Percentiles rank a stretch among this genome's conserved stretches.
Conservation (phyloP, 345 rosid genomes). For the Citrus trifoliata region DNA sequence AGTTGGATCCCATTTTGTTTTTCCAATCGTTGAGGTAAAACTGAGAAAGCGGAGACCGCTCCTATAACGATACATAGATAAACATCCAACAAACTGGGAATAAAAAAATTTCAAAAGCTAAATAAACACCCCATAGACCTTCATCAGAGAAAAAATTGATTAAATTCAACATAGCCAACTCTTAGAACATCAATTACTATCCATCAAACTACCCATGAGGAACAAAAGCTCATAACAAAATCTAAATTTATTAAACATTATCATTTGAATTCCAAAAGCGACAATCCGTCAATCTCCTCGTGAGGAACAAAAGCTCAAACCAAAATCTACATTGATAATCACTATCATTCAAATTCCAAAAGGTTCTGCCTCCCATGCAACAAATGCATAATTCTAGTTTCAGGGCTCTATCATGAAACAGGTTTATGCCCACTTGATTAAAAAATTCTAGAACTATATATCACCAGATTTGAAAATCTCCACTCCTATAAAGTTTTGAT, state of each 20-base stretch:
- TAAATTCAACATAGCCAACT: neutral
- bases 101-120: neutral
- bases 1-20: constrained; percentile 45
- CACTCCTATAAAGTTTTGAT: neutral
- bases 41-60: constrained; percentile 33
- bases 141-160: neutral
- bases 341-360: neutral
- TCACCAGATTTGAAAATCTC: neutral
- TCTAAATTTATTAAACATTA: neutral
- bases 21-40: constrained; percentile 15
- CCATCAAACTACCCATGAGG: neutral
- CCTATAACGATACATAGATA: constrained; percentile 17
- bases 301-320: neutral
- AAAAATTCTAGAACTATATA: neutral
- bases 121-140: neutral
- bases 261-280: too few species aligned
- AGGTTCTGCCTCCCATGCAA: neutral
- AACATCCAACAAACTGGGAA: neutral
- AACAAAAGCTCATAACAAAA: neutral
- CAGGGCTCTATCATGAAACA: neutral
- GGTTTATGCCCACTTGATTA: neutral
- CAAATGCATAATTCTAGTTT: neutral
- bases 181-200: neutral
- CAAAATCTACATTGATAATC: neutral
- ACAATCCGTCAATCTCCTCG: neutral